Percentiles rank a stretch among this genome's conserved stretches.
phyloP scores from a whole-genome alignment of 2,329 filamentous ascomycete species.

The Exserohilum turcica region DNA sequence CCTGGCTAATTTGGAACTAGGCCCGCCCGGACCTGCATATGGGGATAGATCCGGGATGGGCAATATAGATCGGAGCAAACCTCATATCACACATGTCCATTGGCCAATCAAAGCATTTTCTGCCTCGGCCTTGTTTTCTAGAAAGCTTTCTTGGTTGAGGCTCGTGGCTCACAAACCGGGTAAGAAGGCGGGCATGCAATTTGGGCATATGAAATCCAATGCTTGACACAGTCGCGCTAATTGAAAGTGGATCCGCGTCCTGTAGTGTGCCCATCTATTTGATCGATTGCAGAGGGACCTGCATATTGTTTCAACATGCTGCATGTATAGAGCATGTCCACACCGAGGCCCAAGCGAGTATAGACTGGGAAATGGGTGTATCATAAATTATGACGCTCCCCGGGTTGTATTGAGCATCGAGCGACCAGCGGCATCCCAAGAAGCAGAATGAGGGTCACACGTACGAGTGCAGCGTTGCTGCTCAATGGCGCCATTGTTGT shows the following conservation, averaged over 20 bases:
- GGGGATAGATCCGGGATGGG: conserved; percentile 23
- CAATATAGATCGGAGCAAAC: conserved; percentile 17
- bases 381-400: conserved; percentile 7
- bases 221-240: conserved; percentile 11
- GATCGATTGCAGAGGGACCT: neutral
- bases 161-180: conserved; percentile 11
- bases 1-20: conserved; percentile 36
- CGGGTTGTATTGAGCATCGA: neutral
- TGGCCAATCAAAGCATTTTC: conserved; percentile 7
- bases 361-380: neutral
- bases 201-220: conserved; percentile 3
- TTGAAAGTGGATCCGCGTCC: neutral
- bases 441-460: conserved; percentile 6
- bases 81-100: neutral
- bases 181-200: conserved; percentile 8
- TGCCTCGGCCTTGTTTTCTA: conserved; percentile 3
- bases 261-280: conserved; percentile 14
- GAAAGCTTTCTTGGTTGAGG: conserved; percentile 5
- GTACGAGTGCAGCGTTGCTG: conserved; percentile 13
- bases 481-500: conserved; percentile 19
- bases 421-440: neutral
- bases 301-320: neutral
- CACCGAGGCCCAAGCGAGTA: neutral
- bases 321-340: conserved; percentile 6
- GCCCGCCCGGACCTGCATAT: conserved; percentile 38